Percentiles rank a stretch among this genome's conserved stretches.
Evolutionary conservation across 139 green algal genomes (phyloP).

Genomic region (Picochlorum sp.): DNA sequence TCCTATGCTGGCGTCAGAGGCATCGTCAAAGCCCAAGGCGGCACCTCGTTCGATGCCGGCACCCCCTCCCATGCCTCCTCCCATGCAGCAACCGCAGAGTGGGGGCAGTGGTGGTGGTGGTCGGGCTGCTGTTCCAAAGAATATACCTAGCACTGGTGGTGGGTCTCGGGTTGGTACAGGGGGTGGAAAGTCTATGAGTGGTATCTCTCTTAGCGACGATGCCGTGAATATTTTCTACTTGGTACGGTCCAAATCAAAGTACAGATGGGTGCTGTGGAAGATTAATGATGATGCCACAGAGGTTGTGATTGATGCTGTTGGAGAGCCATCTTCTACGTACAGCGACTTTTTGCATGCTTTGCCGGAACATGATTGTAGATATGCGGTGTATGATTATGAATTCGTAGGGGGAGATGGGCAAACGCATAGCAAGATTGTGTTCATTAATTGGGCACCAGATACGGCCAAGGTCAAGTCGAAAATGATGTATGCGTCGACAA

Average conservation of each 20-base stretch:
- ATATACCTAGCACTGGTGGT: slow-evolving; percentile 48
- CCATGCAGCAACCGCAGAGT: background rate
- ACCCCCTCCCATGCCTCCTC: background rate
- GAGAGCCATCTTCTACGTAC: slow-evolving; percentile 45
- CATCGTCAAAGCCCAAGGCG: no score
- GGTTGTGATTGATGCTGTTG: slow-evolving; percentile 62
- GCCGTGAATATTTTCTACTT: slow-evolving; percentile 77
- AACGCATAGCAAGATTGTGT: slow-evolving; percentile 73
- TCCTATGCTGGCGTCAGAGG: no score
- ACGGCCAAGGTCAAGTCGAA: slow-evolving; percentile 55
- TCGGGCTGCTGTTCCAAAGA: slow-evolving; percentile 19
- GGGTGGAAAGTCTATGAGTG: slow-evolving; percentile 66
- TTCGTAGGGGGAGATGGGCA: slow-evolving; percentile 59
- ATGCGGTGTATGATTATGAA: slow-evolving; percentile 77
- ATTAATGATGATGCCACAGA: slow-evolving; percentile 59
- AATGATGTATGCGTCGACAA: slow-evolving; percentile 87
- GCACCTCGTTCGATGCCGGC: background rate
- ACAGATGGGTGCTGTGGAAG: slow-evolving; percentile 69
- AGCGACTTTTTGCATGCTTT: slow-evolving; percentile 59
- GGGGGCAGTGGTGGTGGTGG: no score
- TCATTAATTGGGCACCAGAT: slow-evolving; percentile 77
- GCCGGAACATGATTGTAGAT: slow-evolving; percentile 63
- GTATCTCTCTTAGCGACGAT: slow-evolving; percentile 63
- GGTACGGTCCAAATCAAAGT: slow-evolving; percentile 67
- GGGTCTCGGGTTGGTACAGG: slow-evolving; percentile 15